Conservation (phyloP, 768 basidiomycete genomes). For the Lentinus brumalis region DNA sequence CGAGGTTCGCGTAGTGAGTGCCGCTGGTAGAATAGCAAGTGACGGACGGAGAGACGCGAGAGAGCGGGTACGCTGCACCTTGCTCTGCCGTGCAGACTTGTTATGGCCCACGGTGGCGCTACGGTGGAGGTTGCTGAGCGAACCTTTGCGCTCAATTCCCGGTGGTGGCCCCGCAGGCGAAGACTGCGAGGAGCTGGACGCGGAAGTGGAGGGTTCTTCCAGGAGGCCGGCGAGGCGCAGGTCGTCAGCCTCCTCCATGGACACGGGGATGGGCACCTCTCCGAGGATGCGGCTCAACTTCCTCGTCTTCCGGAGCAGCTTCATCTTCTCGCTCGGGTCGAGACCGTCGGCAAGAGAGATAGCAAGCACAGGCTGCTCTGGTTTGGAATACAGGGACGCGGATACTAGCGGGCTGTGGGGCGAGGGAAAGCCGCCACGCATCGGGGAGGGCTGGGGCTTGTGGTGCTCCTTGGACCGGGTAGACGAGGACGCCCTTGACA, state of each 20-base stretch:
- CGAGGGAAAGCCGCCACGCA: slow-evolving; percentile 19
- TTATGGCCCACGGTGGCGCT: slow-evolving; percentile 23
- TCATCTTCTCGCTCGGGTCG: slow-evolving; percentile 38
- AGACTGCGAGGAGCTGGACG: slow-evolving; percentile 11
- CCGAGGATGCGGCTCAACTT: slow-evolving; percentile 49
- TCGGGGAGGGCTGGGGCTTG: slow-evolving; percentile 5
- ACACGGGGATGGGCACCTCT: slow-evolving; percentile 30
- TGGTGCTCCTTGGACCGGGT: background rate
- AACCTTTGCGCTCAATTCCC: background rate
- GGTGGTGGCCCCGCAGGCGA: background rate
- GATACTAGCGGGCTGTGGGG: slow-evolving; percentile 8
- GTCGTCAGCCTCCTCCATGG: slow-evolving; percentile 7
- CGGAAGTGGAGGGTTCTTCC: slow-evolving; percentile 18
- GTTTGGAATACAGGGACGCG: slow-evolving; percentile 24
- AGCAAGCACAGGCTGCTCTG: slow-evolving; percentile 20
- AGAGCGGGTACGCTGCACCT: slow-evolving; percentile 25
- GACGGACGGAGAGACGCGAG: slow-evolving; percentile 25
- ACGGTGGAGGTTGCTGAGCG: slow-evolving; percentile 10
- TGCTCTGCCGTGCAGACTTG: slow-evolving; percentile 4
- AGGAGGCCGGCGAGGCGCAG: slow-evolving; percentile 8
- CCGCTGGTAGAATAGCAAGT: slow-evolving; percentile 16
- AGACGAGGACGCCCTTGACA: slow-evolving; percentile 3
- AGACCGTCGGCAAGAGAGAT: slow-evolving; percentile 32
- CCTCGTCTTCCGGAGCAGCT: slow-evolving; percentile 42
- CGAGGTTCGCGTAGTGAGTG: slow-evolving; percentile 4